phyloP scores from a whole-genome alignment of 768 basidiomycete species.

The Mycena rebaudengoi region DNA sequence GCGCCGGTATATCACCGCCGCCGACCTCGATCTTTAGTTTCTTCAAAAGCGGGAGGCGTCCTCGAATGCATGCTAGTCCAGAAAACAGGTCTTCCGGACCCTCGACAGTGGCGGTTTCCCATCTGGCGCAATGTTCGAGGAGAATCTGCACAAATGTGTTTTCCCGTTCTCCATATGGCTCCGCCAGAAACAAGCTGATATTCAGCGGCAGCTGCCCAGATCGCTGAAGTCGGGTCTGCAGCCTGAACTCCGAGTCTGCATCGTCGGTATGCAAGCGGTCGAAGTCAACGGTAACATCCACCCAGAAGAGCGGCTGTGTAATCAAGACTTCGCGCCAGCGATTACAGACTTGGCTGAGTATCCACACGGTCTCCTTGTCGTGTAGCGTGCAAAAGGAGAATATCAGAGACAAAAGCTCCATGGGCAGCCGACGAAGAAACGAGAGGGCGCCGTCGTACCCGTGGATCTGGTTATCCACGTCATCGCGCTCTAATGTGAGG shows the following conservation, averaged over 20 bases:
- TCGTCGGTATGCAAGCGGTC: too few relatives aligned
- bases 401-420: background rate
- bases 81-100: background rate
- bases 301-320: background rate
- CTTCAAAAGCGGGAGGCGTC: background rate
- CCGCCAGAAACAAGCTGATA: background rate
- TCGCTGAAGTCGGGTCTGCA: background rate
- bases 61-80: background rate
- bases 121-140: background rate
- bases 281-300: background rate
- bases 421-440: background rate
- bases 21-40: background rate
- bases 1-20: background rate
- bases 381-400: background rate
- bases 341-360: background rate
- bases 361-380: background rate
- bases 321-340: slow-evolving; percentile 1
- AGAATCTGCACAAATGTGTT: background rate
- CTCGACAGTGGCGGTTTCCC: background rate
- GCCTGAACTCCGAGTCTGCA: background rate
- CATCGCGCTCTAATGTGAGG: too few relatives aligned
- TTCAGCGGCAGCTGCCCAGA: background rate
- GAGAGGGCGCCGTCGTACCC: background rate
- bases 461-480: too few relatives aligned
- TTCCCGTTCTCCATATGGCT: background rate